Percentiles rank a stretch among this genome's conserved stretches.
phyloP scores from a whole-genome alignment of 352 stramenopile genomes.

The Peronospora belbahrii region DNA sequence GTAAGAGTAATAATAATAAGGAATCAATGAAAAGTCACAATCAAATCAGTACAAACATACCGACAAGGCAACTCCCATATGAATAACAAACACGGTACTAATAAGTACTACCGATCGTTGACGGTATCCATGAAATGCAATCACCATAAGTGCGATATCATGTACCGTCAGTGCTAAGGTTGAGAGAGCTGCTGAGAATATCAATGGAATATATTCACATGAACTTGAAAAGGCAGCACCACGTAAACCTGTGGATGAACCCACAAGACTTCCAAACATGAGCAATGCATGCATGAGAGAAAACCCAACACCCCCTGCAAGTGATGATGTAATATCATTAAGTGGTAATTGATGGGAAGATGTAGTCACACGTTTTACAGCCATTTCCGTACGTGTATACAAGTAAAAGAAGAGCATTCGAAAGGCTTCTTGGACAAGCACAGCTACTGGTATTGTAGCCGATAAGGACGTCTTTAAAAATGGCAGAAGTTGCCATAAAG shows the following conservation, averaged over 20 bases:
- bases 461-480: conserved; percentile 64
- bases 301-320: conserved; percentile 75
- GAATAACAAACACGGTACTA: conserved; percentile 51
- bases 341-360: conserved; percentile 71
- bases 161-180: conserved; percentile 68
- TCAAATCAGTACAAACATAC: too few species aligned
- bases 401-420: conserved; percentile 65
- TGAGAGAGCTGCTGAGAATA: conserved; percentile 61
- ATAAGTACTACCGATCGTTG: conserved; percentile 43
- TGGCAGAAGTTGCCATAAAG: conserved; percentile 70
- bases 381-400: conserved; percentile 67
- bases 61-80: conserved; percentile 70
- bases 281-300: conserved; percentile 78
- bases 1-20: too few species aligned
- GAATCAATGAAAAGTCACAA: too few species aligned
- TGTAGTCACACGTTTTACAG: conserved; percentile 71
- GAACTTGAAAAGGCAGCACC: conserved; percentile 68
- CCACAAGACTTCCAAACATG: conserved; percentile 77
- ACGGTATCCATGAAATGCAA: conserved; percentile 78
- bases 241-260: conserved; percentile 51
- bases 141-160: conserved; percentile 75
- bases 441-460: conserved; percentile 59
- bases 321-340: conserved; percentile 76
- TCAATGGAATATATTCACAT: conserved; percentile 60
- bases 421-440: conserved; percentile 67